Conservation (phyloP, 2,329 filamentous ascomycete genomes). For the Aspergillus melleus region DNA sequence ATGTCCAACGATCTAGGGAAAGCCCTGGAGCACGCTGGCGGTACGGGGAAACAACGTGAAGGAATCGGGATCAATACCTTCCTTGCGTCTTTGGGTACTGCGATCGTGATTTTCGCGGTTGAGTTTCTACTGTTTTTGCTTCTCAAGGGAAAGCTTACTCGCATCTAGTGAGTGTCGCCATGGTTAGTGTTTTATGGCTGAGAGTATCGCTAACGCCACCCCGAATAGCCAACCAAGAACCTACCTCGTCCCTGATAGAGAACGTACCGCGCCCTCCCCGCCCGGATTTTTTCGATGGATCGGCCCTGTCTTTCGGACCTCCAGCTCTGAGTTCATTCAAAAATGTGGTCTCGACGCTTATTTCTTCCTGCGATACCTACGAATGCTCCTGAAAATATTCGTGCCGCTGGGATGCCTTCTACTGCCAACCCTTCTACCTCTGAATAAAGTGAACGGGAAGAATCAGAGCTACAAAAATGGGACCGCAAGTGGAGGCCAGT, state of each 20-base stretch:
- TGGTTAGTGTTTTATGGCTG: neutral
- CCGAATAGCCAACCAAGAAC: conserved; percentile 71
- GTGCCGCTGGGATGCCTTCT: conserved; percentile 76
- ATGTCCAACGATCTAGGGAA: conserved; percentile 32
- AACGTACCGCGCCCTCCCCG: conserved; percentile 76
- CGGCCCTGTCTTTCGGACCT: conserved; percentile 63
- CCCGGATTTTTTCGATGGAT: conserved; percentile 56
- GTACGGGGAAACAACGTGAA: conserved; percentile 34
- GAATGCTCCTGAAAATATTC: conserved; percentile 87
- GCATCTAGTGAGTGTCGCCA: conserved; percentile 71
- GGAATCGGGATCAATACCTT: conserved; percentile 53
- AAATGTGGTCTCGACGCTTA: conserved; percentile 96
- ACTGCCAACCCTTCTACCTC: conserved; percentile 78
- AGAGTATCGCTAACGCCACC: neutral
- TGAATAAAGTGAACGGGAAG: conserved; percentile 74
- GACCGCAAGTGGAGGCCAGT: conserved; percentile 37
- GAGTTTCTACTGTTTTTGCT: conserved; percentile 71
- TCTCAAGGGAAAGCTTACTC: conserved; percentile 72
- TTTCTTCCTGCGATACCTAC: conserved; percentile 91
- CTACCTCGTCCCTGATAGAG: conserved; percentile 80
- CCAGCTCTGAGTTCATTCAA: conserved; percentile 81
- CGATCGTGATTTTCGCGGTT: conserved; percentile 62
- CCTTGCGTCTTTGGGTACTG: conserved; percentile 63
- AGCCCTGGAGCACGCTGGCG: conserved; percentile 37
- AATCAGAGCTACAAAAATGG: conserved; percentile 56